Percentiles rank a stretch among this genome's conserved stretches.
These are phyloP conservation scores for Dothideomycetes sp. DNA, from an alignment of 2,329 filamentous ascomycete species.

Conservation along the genomic window DNA sequence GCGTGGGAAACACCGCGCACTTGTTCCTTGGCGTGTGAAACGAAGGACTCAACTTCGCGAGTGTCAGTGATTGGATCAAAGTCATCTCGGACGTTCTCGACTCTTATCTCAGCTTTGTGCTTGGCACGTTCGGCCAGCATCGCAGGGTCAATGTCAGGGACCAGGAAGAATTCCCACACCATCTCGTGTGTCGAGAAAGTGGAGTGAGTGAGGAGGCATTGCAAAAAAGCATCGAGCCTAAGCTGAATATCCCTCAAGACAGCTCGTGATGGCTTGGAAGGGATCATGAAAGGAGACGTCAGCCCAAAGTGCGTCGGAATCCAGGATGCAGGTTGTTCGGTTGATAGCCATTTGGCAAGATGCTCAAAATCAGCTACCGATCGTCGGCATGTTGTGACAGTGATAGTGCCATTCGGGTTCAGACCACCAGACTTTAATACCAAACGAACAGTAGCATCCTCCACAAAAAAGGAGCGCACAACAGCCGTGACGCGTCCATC, in stretches of 20 bases:
- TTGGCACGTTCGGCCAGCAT: conserved; percentile 84
- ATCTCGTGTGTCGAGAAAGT: conserved; percentile 95
- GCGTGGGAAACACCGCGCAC: conserved; percentile 76
- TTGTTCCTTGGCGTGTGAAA: conserved; percentile 82
- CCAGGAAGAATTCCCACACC: conserved; percentile 97
- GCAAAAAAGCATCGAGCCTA: conserved; percentile 77
- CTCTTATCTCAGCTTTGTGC: conserved; percentile 72
- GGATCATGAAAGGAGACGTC: conserved; percentile 84
- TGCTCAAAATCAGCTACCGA: conserved; percentile 87
- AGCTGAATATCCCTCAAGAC: conserved; percentile 81
- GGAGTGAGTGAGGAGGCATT: conserved; percentile 75
- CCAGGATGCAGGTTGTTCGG: conserved; percentile 94
- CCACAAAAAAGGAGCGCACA: conserved; percentile 91
- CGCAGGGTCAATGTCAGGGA: conserved; percentile 82
- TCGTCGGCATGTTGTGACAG: conserved; percentile 86
- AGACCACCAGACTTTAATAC: conserved; percentile 91
- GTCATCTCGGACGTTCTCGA: conserved; percentile 82
- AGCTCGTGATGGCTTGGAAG: conserved; percentile 80
- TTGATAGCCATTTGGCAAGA: conserved; percentile 67
- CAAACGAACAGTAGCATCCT: conserved; percentile 86
- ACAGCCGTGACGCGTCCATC: conserved; percentile 85
- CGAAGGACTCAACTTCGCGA: conserved; percentile 84
- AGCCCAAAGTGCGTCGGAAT: conserved; percentile 69
- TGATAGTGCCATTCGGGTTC: conserved; percentile 71
- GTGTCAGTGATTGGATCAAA: conserved; percentile 71